Percentiles rank a stretch among this genome's conserved stretches.
Evolutionary conservation across 2,329 filamentous ascomycete species (phyloP).

Genomic region (Stromatinia cepivora): DNA sequence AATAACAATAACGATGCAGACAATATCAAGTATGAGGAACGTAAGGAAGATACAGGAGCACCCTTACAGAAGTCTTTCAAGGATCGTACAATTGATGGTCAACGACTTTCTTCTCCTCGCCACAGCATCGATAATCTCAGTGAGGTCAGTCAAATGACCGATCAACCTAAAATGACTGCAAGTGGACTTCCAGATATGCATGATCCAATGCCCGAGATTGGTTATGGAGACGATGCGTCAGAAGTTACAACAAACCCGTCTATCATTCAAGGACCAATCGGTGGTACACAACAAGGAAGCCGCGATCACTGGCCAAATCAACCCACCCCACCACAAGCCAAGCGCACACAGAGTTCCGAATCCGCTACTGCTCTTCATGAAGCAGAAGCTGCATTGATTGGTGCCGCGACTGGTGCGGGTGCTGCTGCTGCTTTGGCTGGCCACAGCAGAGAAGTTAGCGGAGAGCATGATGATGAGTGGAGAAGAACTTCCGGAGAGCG

Average conservation of each 20-base stretch:
- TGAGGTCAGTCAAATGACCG: constrained; percentile 42
- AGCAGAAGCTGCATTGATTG: constrained; percentile 43
- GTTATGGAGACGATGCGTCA: constrained; percentile 57
- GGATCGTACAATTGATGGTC: constrained; percentile 59
- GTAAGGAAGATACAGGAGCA: constrained; percentile 47
- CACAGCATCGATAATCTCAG: constrained; percentile 60
- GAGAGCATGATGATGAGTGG: constrained; percentile 65
- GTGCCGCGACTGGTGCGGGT: constrained; percentile 56
- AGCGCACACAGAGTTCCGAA: constrained; percentile 26
- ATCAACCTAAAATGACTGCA: constrained; percentile 60
- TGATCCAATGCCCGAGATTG: constrained; percentile 76
- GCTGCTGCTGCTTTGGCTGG: constrained; percentile 53
- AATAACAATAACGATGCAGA: constrained; percentile 31
- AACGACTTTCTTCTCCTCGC: constrained; percentile 53
- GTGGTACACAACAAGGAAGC: constrained; percentile 40
- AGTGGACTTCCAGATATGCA: constrained; percentile 68
- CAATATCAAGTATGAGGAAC: constrained; percentile 35
- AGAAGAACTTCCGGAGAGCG: constrained; percentile 60
- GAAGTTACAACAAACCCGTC: constrained; percentile 86
- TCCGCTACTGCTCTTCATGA: constrained; percentile 37
- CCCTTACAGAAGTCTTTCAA: constrained; percentile 65
- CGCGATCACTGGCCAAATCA: constrained; percentile 56
- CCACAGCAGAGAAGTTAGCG: constrained; percentile 55
- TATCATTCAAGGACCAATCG: constrained; percentile 72
- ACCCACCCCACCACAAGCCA: constrained; percentile 49